Percentiles rank a stretch among this genome's conserved stretches.
Conservation (phyloP, 139 green algal genomes). For the Tetraselmis chui region DNA sequence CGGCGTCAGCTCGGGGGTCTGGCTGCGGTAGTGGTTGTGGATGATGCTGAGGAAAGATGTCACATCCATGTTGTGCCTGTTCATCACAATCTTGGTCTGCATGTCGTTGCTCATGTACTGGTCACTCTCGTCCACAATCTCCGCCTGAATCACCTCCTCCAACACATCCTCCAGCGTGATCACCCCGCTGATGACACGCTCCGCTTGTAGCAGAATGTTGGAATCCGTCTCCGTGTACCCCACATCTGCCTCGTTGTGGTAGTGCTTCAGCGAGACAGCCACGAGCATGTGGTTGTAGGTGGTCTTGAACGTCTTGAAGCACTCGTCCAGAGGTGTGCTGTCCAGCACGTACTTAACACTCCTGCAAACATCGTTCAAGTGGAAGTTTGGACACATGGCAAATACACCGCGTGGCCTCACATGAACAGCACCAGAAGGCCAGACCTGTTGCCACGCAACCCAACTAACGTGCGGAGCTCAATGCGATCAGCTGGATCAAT, state of each 20-base stretch:
- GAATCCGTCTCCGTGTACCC: background rate
- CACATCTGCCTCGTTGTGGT: background rate
- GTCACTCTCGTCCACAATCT: conserved; percentile 64
- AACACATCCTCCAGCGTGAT: conserved; percentile 30
- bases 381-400: too few relatives aligned
- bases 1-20: background rate
- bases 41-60: background rate
- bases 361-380: conserved; percentile 1
- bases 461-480: conserved; percentile 44
- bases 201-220: background rate
- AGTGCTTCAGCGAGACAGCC: conserved; percentile 6
- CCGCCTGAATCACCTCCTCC: conserved; percentile 29
- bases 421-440: background rate
- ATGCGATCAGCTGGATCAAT: conserved; percentile 66
- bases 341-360: conserved; percentile 34
- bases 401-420: background rate
- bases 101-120: background rate
- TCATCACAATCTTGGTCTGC: background rate
- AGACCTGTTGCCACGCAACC: background rate
- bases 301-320: conserved; percentile 45
- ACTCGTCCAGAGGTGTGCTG: conserved; percentile 40
- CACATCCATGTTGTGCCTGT: background rate
- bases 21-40: background rate
- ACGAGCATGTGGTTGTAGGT: conserved; percentile 54
- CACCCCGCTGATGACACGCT: conserved; percentile 16